Conservation (phyloP, 139 green algal genomes). For the Micromonas commoda region DNA sequence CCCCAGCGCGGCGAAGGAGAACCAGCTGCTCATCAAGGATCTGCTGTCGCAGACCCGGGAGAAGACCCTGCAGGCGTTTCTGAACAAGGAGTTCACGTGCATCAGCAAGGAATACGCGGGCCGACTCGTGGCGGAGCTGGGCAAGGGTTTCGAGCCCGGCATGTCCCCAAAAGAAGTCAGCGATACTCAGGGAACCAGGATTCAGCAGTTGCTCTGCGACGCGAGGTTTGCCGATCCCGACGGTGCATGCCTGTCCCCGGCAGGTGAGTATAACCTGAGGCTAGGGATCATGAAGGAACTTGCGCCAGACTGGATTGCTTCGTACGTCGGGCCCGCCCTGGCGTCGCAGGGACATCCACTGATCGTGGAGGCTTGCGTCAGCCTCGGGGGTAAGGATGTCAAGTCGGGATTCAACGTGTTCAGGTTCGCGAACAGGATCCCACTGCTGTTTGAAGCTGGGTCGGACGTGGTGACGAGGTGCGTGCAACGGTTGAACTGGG, state of each 20-base stretch:
- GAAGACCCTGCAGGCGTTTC: slow-evolving; percentile 65
- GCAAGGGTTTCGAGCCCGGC: slow-evolving; percentile 24
- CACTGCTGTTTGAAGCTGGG: slow-evolving; percentile 86
- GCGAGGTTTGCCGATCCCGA: slow-evolving; percentile 66
- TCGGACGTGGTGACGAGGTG: slow-evolving; percentile 88
- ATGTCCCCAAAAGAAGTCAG: slow-evolving; percentile 53
- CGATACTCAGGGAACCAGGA: slow-evolving; percentile 61
- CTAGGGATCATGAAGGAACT: slow-evolving; percentile 97
- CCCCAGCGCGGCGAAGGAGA: slow-evolving; percentile 66
- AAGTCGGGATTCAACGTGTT: slow-evolving; percentile 85
- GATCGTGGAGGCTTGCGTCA: slow-evolving; percentile 87
- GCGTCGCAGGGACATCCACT: slow-evolving; percentile 87
- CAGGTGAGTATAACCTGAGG: slow-evolving; percentile 94
- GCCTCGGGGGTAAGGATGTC: slow-evolving; percentile 75
- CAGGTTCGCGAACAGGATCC: slow-evolving; percentile 95
- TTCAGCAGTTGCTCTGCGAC: slow-evolving; percentile 71
- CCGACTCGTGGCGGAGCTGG: slow-evolving; percentile 66
- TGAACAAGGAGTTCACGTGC: slow-evolving; percentile 73
- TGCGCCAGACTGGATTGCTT: slow-evolving; percentile 85
- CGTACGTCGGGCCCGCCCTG: slow-evolving; percentile 54
- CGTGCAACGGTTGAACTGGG: slow-evolving; percentile 85
- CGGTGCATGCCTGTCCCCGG: slow-evolving; percentile 70
- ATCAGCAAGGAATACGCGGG: slow-evolving; percentile 61
- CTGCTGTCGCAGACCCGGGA: slow-evolving; percentile 51
- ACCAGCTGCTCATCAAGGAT: slow-evolving; percentile 81